Evolutionary conservation across 495 filamentous ascomycete genomes (phyloP).

Genomic region (Hypoxylon trugodes): DNA sequence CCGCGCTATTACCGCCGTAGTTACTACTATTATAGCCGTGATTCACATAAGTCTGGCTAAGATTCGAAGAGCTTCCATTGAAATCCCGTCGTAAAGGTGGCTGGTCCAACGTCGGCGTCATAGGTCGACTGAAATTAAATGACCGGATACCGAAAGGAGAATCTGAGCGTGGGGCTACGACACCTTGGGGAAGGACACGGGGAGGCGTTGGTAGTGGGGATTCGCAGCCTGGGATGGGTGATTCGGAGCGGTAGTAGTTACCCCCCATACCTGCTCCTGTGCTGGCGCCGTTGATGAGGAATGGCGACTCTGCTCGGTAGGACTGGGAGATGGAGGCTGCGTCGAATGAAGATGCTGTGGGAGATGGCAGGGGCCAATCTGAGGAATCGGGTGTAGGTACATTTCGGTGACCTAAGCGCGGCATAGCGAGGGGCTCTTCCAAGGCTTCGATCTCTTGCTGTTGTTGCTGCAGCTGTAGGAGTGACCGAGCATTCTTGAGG

Average conservation of each 20-base stretch:
- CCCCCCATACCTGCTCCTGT: too few relatives aligned
- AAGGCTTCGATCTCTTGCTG: slow-evolving; percentile 7
- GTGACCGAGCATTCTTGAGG: slow-evolving; percentile 1
- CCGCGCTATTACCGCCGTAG: neutral
- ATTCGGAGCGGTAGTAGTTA: too few relatives aligned
- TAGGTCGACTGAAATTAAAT: slow-evolving; percentile 41
- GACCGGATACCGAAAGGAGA: slow-evolving; percentile 38
- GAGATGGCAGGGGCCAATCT: slow-evolving; percentile 40
- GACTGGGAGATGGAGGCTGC: slow-evolving; percentile 4
- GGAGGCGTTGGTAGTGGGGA: slow-evolving; percentile 24
- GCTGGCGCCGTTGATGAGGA: neutral
- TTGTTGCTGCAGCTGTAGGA: too few relatives aligned
- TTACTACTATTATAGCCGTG: neutral
- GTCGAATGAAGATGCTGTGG: slow-evolving; percentile 28
- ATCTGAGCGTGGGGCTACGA: slow-evolving; percentile 20
- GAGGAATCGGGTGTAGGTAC: slow-evolving; percentile 37
- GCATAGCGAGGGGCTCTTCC: slow-evolving; percentile 17
- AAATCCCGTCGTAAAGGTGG: slow-evolving; percentile 13
- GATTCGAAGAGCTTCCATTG: too few relatives aligned
- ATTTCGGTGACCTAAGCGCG: slow-evolving; percentile 27
- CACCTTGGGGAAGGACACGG: slow-evolving; percentile 17
- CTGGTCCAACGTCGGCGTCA: slow-evolving; percentile 31
- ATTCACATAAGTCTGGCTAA: neutral
- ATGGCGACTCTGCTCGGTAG: slow-evolving; percentile 22
- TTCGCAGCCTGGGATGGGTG: neutral